Base-by-base conservation (phyloP, 169 alveolate species). In the Cystoisospora suis region DNA sequence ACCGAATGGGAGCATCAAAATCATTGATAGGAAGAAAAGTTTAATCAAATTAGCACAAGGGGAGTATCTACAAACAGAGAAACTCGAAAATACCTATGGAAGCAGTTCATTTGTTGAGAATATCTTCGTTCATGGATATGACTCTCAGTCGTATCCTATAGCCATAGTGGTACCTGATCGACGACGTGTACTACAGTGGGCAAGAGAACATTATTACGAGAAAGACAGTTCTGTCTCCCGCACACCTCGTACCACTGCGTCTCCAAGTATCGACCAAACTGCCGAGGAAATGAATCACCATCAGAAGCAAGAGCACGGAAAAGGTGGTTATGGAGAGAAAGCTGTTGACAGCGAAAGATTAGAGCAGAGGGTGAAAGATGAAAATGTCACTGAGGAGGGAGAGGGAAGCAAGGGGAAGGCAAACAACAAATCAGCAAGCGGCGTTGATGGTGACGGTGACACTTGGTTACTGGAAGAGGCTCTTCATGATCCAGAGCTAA, bases 51-150 rank as follows among this genome's bases (percentile, higher is more conserved):
- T 98, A 70, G 93, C 98, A 0, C 87, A 91, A 90, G 99, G 99
- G 0, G 99, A 98, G 94, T 98, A 98, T 91, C 97, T 98, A 34
- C 98, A 99, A 65, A 99, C 99, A 15, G 99, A 98, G 90, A 96
- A 97, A 92, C 94, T 98, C 38, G 98, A 96, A 89, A 91, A 96
- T 40, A 81, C 93, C 70, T 94, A 94, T 81, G 44, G 65, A 81
- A 94, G 96, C 81, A 86, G 97, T n/a, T 94, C 93, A 15, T 95
- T 91, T 38, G 95, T 97, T 46, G 94, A 91, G 45, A 96, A 97
- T 88, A 95, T 96, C n/a, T 96, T 96, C 90, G 98, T 97, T 4
- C 94, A 95, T 92, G 99, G 99, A 29, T 96, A 83, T 44, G 79
- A 38, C 56, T 34, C 65, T 38, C 91, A 92, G 90, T 81, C 77